Evolutionary conservation across 2,329 filamentous ascomycete species (phyloP).

Genomic region (Ceratocystis ficicola): DNA sequence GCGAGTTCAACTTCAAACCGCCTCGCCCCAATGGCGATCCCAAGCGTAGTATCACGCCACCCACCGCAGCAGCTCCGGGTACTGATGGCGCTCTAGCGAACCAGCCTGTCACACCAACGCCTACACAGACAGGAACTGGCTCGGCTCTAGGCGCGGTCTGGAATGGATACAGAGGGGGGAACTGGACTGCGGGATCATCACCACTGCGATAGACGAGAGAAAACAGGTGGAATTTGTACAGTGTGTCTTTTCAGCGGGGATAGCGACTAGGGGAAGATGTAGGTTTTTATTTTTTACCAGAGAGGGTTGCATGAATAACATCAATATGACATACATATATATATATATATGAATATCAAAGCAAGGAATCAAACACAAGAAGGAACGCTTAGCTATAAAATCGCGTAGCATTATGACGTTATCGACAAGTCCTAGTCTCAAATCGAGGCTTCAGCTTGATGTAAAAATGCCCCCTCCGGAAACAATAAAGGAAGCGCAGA

Average conservation of each 20-base stretch:
- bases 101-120: constrained; percentile 18
- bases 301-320: not conserved
- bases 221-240: too few species aligned
- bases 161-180: constrained; percentile 2
- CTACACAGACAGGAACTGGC: not conserved
- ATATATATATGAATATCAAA: not conserved
- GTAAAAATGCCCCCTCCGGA: not conserved
- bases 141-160: not conserved
- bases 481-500: not conserved
- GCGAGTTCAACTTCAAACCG: constrained; percentile 41
- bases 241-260: not conserved
- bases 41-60: constrained; percentile 18
- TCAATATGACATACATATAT: too few species aligned
- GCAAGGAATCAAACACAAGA: not conserved
- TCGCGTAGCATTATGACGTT: too few species aligned
- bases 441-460: not conserved
- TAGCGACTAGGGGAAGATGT: not conserved
- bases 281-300: not conserved
- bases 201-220: constrained; percentile 9
- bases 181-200: constrained; percentile 18
- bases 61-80: not conserved
- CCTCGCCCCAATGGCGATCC: constrained; percentile 30
- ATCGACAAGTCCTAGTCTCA: too few species aligned
- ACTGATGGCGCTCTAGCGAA: not conserved
- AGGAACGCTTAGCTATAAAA: not conserved